Conservation (phyloP, 148 eudicot genomes). For the Rhododendron williamsianum region DNA sequence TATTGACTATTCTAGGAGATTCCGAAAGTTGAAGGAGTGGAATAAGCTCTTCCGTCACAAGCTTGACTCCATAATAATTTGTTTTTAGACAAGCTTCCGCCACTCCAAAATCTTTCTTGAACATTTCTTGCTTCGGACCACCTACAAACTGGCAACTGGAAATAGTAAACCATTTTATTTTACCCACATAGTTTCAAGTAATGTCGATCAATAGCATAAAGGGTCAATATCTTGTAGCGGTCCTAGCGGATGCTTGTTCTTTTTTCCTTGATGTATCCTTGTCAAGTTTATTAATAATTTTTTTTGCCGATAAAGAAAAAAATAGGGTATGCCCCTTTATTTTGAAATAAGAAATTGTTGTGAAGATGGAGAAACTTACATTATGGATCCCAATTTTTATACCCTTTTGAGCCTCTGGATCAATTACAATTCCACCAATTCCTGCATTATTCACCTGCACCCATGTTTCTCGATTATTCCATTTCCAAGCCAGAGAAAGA, state of each 20-base stretch:
- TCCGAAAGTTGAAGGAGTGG: constrained; percentile 40
- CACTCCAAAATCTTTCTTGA: constrained; percentile 13
- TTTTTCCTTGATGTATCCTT: no score
- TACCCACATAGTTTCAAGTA: no score
- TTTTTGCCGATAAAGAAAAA: no score
- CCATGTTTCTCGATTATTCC: not conserved
- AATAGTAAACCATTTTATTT: not conserved
- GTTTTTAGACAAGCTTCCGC: constrained; percentile 37
- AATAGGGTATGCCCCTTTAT: not conserved
- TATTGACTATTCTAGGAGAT: constrained; percentile 36
- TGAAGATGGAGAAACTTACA: not conserved
- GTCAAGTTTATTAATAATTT: no score
- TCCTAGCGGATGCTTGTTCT: no score
- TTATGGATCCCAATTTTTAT: no score
- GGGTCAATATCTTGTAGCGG: no score
- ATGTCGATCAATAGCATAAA: no score
- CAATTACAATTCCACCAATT: not conserved
- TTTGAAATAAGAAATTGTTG: not conserved
- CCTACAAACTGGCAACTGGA: not conserved
- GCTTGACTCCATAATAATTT: constrained; percentile 43
- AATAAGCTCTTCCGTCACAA: constrained; percentile 21
- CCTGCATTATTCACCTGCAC: constrained; percentile 22
- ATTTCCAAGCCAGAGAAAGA: not conserved
- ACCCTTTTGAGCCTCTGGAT: not conserved
- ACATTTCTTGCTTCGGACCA: not conserved